Percentiles rank a stretch among this genome's conserved stretches.
These are phyloP conservation scores for Ceratobasidium sp. DNA, from an alignment of 1,284 basidiomycete species.

Conservation along the genomic window DNA sequence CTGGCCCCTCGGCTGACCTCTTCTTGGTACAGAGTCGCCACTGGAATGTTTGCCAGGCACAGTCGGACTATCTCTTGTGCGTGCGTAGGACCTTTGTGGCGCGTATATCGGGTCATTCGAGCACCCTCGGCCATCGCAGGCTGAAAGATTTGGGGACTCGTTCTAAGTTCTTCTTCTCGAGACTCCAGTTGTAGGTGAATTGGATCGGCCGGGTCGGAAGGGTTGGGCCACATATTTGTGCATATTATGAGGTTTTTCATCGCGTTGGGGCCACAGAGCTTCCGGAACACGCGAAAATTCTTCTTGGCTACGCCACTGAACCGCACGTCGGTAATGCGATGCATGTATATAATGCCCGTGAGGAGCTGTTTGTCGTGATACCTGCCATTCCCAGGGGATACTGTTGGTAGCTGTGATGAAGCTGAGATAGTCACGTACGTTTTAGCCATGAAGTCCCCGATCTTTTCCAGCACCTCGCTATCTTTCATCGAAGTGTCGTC, in stretches of 20 bases:
- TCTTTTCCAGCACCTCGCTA: slow-evolving; percentile 36
- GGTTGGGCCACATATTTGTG: slow-evolving; percentile 47
- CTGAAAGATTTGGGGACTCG: slow-evolving; percentile 4
- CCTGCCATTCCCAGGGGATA: no score
- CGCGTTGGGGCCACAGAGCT: slow-evolving; percentile 38
- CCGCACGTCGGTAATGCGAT: slow-evolving; percentile 42
- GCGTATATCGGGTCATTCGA: background rate
- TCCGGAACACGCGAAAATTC: slow-evolving; percentile 37
- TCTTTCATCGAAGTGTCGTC: slow-evolving; percentile 42
- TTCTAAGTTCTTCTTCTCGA: slow-evolving; percentile 6
- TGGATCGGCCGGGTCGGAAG: no score
- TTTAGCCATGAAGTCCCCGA: slow-evolving; percentile 39
- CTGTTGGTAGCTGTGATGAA: no score
- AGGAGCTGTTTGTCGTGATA: slow-evolving; percentile 42
- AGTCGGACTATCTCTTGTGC: no score
- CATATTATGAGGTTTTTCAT: slow-evolving; percentile 46
- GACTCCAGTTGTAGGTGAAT: background rate
- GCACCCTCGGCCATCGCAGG: slow-evolving; percentile 10
- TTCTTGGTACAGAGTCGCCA: no score
- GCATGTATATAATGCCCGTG: slow-evolving; percentile 41
- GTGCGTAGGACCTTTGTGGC: no score
- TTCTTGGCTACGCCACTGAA: slow-evolving; percentile 23
- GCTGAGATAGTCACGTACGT: no score
- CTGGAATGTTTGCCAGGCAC: no score
- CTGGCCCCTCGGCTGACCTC: no score